These are phyloP conservation scores for Claviceps sp. DNA, from an alignment of 2,329 filamentous ascomycete species.

Conservation along the genomic window DNA sequence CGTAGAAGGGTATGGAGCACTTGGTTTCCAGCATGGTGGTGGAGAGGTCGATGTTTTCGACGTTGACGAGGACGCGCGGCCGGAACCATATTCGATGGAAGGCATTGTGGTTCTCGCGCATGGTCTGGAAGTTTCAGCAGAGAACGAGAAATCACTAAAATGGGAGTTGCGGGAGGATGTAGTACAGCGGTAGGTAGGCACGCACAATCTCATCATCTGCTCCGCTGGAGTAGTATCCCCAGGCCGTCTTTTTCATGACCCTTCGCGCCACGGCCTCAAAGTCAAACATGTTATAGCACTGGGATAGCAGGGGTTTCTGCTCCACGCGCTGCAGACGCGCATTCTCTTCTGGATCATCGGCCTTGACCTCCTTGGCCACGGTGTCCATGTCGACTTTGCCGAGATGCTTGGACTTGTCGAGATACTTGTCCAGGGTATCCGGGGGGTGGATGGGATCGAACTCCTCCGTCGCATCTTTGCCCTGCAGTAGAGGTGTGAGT, in stretches of 20 bases:
- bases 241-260: constrained; percentile 92
- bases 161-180: too few species aligned
- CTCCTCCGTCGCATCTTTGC: constrained; percentile 85
- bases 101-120: constrained; percentile 89
- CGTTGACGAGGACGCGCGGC: constrained; percentile 76
- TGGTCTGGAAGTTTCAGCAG: constrained; percentile 41
- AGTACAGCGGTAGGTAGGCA: neutral
- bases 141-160: constrained; percentile 4
- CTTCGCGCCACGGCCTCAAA: constrained; percentile 85
- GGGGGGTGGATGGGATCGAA: constrained; percentile 82
- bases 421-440: constrained; percentile 75
- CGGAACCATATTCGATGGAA: constrained; percentile 98
- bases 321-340: constrained; percentile 61
- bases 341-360: constrained; percentile 45
- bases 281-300: constrained; percentile 90
- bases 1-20: constrained; percentile 79
- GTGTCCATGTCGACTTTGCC: constrained; percentile 83
- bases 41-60: constrained; percentile 71
- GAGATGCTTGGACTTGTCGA: constrained; percentile 73
- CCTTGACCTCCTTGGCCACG: constrained; percentile 56
- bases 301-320: constrained; percentile 65
- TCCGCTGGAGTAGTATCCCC: constrained; percentile 95
- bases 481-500: constrained; percentile 24
- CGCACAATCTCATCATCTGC: constrained; percentile 40
- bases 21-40: constrained; percentile 92